Conservation (phyloP, 2,329 filamentous ascomycete genomes). For the Lachnellula cervina region DNA sequence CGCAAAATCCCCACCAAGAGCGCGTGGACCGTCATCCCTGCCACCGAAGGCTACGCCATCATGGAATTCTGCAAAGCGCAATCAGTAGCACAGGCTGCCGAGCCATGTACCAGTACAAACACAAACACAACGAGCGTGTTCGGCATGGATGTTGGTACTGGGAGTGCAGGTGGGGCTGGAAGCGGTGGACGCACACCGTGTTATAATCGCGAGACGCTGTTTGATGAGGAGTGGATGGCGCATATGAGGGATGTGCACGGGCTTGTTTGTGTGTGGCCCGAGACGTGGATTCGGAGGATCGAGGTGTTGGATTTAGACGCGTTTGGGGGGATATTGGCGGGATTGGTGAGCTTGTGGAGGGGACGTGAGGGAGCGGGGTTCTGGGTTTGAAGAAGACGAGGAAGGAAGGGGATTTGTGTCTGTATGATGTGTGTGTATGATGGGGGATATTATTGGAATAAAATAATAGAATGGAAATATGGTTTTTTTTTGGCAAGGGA, state of each 20-base stretch:
- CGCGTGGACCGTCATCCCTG: constrained; percentile 27
- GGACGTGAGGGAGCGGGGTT: constrained; percentile 10
- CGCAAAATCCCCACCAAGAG: constrained; percentile 24
- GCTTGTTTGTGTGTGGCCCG: constrained; percentile 27
- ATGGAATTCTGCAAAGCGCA: constrained; percentile 25
- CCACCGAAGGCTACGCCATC: constrained; percentile 25
- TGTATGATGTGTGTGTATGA: too few relatives aligned
- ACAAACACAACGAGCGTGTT: too few relatives aligned
- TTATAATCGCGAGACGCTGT: constrained; percentile 29
- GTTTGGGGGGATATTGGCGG: constrained; percentile 26
- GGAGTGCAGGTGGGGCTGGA: not conserved
- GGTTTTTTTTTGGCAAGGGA: too few relatives aligned
- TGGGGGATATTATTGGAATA: too few relatives aligned
- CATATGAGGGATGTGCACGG: constrained; percentile 31
- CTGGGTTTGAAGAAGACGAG: too few relatives aligned
- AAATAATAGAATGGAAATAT: too few relatives aligned
- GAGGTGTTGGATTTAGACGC: constrained; percentile 28
- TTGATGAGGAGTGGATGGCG: constrained; percentile 29
- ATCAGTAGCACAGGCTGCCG: constrained; percentile 4
- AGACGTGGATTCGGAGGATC: constrained; percentile 30
- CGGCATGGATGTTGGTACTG: too few relatives aligned
- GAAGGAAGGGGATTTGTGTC: too few relatives aligned
- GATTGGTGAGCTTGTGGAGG: constrained; percentile 28
- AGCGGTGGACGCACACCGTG: constrained; percentile 16
- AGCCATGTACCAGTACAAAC: not conserved